Evolutionary conservation across 2,329 filamentous ascomycete species (phyloP).

Genomic region (Teratosphaeria pseudoeucalypti): DNA sequence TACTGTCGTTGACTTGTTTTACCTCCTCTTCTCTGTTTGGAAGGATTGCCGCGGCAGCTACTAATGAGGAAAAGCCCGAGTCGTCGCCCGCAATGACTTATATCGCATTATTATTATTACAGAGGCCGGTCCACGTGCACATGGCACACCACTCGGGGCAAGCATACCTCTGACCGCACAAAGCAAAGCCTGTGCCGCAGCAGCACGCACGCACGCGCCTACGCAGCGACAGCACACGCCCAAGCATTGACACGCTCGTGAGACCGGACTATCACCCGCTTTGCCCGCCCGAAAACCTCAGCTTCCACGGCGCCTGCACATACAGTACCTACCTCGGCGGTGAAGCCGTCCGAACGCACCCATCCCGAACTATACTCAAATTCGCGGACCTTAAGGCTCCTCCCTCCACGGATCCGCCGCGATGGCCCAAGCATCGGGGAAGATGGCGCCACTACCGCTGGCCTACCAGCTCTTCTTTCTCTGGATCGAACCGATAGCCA

Average conservation of each 20-base stretch:
- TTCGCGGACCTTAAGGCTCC: neutral
- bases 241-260: neutral
- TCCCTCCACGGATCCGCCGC: neutral
- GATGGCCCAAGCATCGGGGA: neutral
- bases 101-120: neutral
- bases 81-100: neutral
- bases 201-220: neutral
- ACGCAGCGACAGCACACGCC: neutral
- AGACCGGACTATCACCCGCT: neutral
- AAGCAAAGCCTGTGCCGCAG: neutral
- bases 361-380: neutral
- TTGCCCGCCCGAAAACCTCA: neutral
- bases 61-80: no score
- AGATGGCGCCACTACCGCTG: constrained; percentile 44
- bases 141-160: neutral
- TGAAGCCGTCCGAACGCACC: neutral
- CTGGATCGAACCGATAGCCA: constrained; percentile 53
- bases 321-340: neutral
- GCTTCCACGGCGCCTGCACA: neutral
- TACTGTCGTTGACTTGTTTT: neutral
- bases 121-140: neutral
- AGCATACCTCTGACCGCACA: neutral
- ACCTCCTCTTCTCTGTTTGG: neutral
- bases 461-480: constrained; percentile 66
- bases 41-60: neutral